Base-by-base conservation (phyloP, 306 rosid genomes). In the Corylus heterophylla region DNA sequence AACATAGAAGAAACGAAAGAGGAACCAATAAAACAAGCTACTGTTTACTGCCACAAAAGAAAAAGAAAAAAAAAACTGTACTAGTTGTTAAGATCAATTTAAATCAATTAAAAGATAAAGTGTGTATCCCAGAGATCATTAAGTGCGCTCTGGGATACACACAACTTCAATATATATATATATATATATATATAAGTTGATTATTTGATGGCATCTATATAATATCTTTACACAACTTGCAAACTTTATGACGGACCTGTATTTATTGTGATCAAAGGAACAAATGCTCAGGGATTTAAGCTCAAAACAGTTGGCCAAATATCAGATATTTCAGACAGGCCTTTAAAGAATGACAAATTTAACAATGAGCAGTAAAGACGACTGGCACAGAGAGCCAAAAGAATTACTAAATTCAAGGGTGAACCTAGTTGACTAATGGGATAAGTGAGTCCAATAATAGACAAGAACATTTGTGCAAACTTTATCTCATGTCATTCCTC, bases 1-100 rank as follows among this genome's bases (percentile, higher is more conserved):
- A 17, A 54, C 78, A 79, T 73, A 10, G 58, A 12, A 67, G 29
- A 39, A 67, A 67, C 22, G 25, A 67, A 67, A 63, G 45, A 16
- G 49, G 49, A 39, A 50, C 51, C 72, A 39, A 42, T 18, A 68
- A 14, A 68, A 68, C 7, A 18, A 67, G 17, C 51, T 67, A 17
- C 20, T 14, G 18, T 64, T 64, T 42, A 39, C 16, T 8, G 39
- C 18, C 51, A 68, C 52, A 68, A 4, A 39, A 7, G 1, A 4
- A 42, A n/a, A 9, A 25, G 10, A 9, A 8, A 59, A 59, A 9
- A 48, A 1, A 58, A 22, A 66, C 4, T n/a, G 17, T 42, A 29
- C 13, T 42, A 16, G 51, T 42, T 68, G 4, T 14, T 35, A 16
- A 64, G 70, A 64, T 64, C 12, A 4, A 31, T 64, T 64, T 37